A percentile compares a stretch with the other conserved stretches of the same genome.
phyloP scores from a whole-genome alignment of 2,329 filamentous ascomycete species.

The Penicillium sp. region DNA sequence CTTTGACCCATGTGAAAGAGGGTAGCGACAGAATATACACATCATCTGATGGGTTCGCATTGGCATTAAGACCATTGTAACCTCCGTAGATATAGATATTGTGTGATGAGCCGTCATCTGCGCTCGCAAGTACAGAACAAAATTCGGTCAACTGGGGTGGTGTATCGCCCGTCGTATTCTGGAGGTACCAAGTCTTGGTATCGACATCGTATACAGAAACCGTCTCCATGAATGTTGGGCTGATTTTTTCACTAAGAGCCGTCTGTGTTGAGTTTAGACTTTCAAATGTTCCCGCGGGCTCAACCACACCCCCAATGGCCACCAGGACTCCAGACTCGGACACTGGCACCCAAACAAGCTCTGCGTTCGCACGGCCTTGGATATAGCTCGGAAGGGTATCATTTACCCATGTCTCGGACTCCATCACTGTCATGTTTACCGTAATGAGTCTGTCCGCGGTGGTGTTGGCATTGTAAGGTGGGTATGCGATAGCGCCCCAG shows the following conservation, averaged over 20 bases:
- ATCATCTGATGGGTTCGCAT: constrained; percentile 42
- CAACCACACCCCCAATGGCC: constrained; percentile 39
- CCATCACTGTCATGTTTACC: constrained; percentile 59
- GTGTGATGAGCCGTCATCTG: constrained; percentile 42
- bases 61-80: constrained; percentile 34
- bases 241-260: constrained; percentile 11
- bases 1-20: constrained; percentile 23
- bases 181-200: constrained; percentile 39
- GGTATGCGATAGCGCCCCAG: constrained; percentile 52
- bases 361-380: constrained; percentile 61
- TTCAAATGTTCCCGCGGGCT: constrained; percentile 23
- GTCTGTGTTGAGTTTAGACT: constrained; percentile 8
- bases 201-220: constrained; percentile 41
- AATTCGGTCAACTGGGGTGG: constrained; percentile 39
- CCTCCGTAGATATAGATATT: constrained; percentile 56
- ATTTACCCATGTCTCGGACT: constrained; percentile 59
- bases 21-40: constrained; percentile 24
- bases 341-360: constrained; percentile 62
- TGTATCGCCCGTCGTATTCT: constrained; percentile 42
- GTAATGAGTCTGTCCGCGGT: constrained; percentile 61
- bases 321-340: constrained; percentile 39
- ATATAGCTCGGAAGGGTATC: constrained; percentile 52
- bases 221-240: constrained; percentile 39
- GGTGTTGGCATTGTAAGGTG: constrained; percentile 32
- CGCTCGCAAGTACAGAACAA: constrained; percentile 43